Evolutionary conservation across 805 yeast species (phyloP).

Genomic region (Metschnikowia hibisci): DNA sequence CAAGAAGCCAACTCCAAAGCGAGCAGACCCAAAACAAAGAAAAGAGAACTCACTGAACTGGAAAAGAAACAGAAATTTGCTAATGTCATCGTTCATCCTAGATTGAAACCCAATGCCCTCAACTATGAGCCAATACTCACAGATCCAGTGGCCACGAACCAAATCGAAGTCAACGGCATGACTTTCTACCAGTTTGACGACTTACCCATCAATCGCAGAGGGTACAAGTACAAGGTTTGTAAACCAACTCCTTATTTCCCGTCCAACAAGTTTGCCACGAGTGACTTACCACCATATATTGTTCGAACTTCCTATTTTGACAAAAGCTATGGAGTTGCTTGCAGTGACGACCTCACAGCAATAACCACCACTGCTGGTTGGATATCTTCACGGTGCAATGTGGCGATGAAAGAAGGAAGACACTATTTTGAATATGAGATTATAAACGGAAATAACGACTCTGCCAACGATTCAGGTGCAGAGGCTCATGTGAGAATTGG

Average conservation of each 20-base stretch:
- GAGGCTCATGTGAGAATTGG: slow-evolving; percentile 76
- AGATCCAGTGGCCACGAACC: slow-evolving; percentile 14
- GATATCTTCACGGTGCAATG: slow-evolving; percentile 72
- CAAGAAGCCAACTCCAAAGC: slow-evolving; percentile 19
- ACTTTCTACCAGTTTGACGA: slow-evolving; percentile 58
- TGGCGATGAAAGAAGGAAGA: slow-evolving; percentile 70
- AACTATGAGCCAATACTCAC: slow-evolving; percentile 13
- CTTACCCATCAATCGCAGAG: slow-evolving; percentile 72
- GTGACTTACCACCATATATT: slow-evolving; percentile 66
- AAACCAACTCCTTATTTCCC: slow-evolving; percentile 60
- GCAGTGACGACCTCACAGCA: slow-evolving; percentile 26
- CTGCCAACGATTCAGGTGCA: slow-evolving; percentile 28
- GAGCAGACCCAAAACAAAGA: slow-evolving; percentile 25
- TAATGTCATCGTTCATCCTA: slow-evolving; percentile 32
- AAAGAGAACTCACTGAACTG: slow-evolving; percentile 17
- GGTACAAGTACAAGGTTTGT: slow-evolving; percentile 78
- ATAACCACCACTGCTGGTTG: slow-evolving; percentile 71
- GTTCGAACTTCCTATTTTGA: slow-evolving; percentile 65
- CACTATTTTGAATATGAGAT: slow-evolving; percentile 79
- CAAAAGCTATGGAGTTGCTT: slow-evolving; percentile 53
- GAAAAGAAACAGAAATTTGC: slow-evolving; percentile 24
- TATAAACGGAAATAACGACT: slow-evolving; percentile 44
- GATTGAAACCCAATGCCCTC: slow-evolving; percentile 35
- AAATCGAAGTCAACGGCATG: slow-evolving; percentile 14
- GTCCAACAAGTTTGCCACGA: slow-evolving; percentile 59